Conservation (phyloP, 495 filamentous ascomycete species). For the Annulohypoxylon stygium region DNA sequence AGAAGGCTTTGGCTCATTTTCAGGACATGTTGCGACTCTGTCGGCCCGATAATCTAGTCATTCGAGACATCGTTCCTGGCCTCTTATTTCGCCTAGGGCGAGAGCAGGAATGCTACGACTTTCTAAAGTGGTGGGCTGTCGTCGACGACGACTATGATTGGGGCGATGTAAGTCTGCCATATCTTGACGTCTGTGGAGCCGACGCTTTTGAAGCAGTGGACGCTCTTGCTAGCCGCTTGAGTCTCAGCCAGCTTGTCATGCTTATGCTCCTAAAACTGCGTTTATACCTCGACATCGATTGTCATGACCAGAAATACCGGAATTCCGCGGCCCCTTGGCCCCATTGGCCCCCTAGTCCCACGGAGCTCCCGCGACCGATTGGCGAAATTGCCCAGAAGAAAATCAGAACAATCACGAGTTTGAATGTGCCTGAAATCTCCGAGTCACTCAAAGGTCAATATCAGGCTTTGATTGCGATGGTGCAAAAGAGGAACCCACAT, state of each 20-base stretch:
- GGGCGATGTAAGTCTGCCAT: conserved; percentile 8
- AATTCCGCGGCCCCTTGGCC: neutral
- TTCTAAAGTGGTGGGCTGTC: conserved; percentile 8
- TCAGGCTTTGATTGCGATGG: neutral
- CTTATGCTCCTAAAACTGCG: conserved; percentile 6
- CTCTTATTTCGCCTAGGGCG: neutral
- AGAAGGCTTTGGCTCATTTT: conserved; percentile 5
- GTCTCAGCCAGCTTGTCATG: conserved; percentile 11
- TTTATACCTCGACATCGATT: conserved; percentile 11
- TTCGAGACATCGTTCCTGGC: neutral
- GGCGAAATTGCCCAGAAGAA: conserved; percentile 9
- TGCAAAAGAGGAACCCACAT: conserved; percentile 6
- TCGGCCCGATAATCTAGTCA: conserved; percentile 3
- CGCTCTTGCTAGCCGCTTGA: conserved; percentile 10
- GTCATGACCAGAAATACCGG: neutral
- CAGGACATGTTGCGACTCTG: neutral
- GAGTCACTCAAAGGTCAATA: conserved; percentile 1
- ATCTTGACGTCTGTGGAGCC: conserved; percentile 3
- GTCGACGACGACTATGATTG: conserved; percentile 6
- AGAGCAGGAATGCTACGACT: conserved; percentile 13
- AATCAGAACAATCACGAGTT: conserved; percentile 3
- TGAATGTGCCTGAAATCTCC: conserved; percentile 9
- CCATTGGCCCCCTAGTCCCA: neutral
- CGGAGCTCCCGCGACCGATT: neutral
- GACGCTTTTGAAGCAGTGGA: conserved; percentile 10